phyloP scores from a whole-genome alignment of 1,139 yeast genomes.

The Saccharomycopsis phalli region DNA sequence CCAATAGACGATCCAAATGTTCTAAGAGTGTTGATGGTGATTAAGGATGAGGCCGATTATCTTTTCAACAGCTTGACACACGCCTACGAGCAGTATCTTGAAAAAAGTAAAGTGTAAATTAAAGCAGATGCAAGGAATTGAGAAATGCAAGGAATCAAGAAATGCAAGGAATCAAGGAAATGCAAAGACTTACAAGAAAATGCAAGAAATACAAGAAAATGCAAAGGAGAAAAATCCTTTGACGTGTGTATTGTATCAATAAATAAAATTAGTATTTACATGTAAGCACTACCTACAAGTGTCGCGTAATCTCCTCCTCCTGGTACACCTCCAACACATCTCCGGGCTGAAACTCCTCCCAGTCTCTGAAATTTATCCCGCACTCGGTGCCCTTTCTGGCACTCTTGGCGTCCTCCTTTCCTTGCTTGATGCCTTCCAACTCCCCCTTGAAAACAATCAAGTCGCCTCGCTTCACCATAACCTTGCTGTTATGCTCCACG shows the following conservation, averaged over 20 bases:
- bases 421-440: conserved; percentile 68
- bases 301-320: conserved; percentile 58
- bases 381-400: conserved; percentile 85
- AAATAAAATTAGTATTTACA: not conserved
- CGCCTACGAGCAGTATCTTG: no score
- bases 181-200: no score
- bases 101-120: no score
- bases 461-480: conserved; percentile 54
- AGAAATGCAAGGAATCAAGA: no score
- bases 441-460: conserved; percentile 57
- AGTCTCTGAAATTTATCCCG: conserved; percentile 67
- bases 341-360: conserved; percentile 67
- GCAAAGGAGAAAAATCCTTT: no score
- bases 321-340: conserved; percentile 72
- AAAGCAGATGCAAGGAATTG: no score
- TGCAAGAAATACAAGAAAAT: no score
- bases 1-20: conserved; percentile 1
- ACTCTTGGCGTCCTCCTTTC: conserved; percentile 71
- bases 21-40: not conserved
- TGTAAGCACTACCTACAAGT: no score
- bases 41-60: conserved; percentile 6
- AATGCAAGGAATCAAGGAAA: no score
- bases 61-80: not conserved
- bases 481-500: conserved; percentile 47
- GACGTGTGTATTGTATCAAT: not conserved